Conservation (phyloP, 1,284 basidiomycete species). For the Moesziomyces aphidis region DNA sequence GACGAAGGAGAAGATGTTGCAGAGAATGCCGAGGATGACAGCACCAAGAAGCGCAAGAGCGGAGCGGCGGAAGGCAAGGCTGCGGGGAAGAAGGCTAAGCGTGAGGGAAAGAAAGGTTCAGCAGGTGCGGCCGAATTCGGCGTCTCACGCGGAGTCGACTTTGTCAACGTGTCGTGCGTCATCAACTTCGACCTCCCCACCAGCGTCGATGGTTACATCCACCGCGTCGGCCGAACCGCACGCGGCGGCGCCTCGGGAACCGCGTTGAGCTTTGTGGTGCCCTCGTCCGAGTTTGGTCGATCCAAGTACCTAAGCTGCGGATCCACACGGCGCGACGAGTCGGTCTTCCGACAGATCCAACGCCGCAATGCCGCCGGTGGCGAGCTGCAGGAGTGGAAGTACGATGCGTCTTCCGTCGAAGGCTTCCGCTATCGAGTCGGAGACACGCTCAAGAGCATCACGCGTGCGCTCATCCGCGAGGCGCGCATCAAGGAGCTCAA, state of each 20-base stretch:
- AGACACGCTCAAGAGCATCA: slow-evolving; percentile 90
- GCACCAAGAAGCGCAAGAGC: slow-evolving; percentile 34
- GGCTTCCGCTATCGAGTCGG: slow-evolving; percentile 99
- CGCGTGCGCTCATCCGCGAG: slow-evolving; percentile 85
- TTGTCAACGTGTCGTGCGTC: slow-evolving; percentile 95
- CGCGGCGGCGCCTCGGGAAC: slow-evolving; percentile 94
- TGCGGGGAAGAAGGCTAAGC: slow-evolving; percentile 2
- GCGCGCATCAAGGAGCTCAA: slow-evolving; percentile 95
- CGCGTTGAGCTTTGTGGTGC: slow-evolving; percentile 89
- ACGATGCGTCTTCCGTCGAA: slow-evolving; percentile 79
- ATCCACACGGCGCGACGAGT: slow-evolving; percentile 80
- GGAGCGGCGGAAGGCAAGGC: background rate
- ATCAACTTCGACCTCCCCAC: slow-evolving; percentile 97
- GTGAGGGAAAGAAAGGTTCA: slow-evolving; percentile 9
- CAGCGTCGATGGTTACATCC: slow-evolving; percentile 89
- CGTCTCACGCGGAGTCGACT: slow-evolving; percentile 95
- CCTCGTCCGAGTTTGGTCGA: slow-evolving; percentile 77
- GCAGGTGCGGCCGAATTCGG: slow-evolving; percentile 77
- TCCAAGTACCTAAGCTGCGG: slow-evolving; percentile 71
- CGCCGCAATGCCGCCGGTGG: slow-evolving; percentile 65
- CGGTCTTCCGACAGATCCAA: slow-evolving; percentile 73
- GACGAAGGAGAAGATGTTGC: slow-evolving; percentile 13
- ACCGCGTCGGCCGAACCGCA: slow-evolving; percentile 94
- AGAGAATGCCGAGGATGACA: slow-evolving; percentile 1
- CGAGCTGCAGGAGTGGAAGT: slow-evolving; percentile 88